phyloP scores from a whole-genome alignment of 495 filamentous ascomycete genomes.

The Neurospora intermedia region DNA sequence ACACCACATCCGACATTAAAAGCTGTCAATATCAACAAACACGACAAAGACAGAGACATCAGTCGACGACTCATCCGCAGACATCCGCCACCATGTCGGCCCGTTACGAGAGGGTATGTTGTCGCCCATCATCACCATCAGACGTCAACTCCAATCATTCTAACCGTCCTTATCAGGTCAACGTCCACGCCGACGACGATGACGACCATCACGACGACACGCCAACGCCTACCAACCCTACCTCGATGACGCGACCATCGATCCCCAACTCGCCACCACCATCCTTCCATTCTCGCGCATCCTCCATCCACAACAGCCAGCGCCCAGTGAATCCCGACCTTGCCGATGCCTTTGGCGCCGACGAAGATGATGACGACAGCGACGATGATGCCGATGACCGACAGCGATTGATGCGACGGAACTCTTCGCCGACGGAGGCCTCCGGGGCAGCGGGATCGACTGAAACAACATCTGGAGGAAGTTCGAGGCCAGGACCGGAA shows the following conservation, averaged over 20 bases:
- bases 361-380: conserved; percentile 58
- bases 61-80: background rate
- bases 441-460: conserved; percentile 7
- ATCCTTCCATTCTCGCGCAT: conserved; percentile 79
- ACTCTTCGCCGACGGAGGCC: conserved; percentile 31
- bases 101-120: conserved; percentile 75
- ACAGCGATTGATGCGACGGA: conserved; percentile 72
- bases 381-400: conserved; percentile 73
- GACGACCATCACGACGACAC: conserved; percentile 10
- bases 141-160: background rate
- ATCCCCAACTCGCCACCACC: conserved; percentile 83
- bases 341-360: conserved; percentile 81
- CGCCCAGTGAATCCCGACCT: conserved; percentile 57
- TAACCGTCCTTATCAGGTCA: conserved; percentile 24
- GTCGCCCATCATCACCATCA: background rate
- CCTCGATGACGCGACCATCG: conserved; percentile 21
- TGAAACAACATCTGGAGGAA: background rate
- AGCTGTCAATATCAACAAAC: background rate
- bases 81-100: conserved; percentile 54
- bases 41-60: background rate
- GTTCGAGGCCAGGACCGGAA: conserved; percentile 5
- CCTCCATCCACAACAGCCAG: conserved; percentile 52
- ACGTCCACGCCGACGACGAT: conserved; percentile 37
- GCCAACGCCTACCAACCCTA: conserved; percentile 19
- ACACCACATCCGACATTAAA: background rate